Base-by-base conservation (phyloP, 2,329 filamentous ascomycete genomes). In the Trichoderma citrinoviride region DNA sequence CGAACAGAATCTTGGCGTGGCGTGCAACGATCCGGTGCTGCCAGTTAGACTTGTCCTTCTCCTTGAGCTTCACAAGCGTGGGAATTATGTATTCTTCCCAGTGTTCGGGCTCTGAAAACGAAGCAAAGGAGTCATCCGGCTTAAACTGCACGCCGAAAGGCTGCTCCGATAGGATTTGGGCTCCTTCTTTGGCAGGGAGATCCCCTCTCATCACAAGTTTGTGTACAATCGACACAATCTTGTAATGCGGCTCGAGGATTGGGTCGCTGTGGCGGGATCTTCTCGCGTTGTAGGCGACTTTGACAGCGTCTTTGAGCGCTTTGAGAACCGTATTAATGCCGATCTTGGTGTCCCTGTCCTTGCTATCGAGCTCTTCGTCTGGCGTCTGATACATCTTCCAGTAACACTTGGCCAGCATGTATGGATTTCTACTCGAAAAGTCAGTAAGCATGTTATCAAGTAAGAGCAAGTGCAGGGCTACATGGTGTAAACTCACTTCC, bases 31-130 rank as follows among this genome's bases (percentile, higher is more conserved):
- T 93, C 21, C 93, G 90, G 75, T 97, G 93, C 73, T 97, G 93
- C 93, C 93, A 97, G 71, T 95, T 94, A 0, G 91, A 90, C 79
- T 96, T 96, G 77, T 97, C 93, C 67, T 92, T 92, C 55, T 87
- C 85, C 14, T 82, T 81, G 10, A 87, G 73, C 61, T 80, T 80
- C 7, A 77, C 77, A 46, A 87, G 72, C 52, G 79, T 83, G 54
- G 79, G 78, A 44, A 86, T 82, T 6, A 87, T 77, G 56, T 83
- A 85, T 40, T 79, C 77, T 53, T 86, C 81, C 85, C 85, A 82
- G 77, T 86, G 85, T 70, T 91, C 91, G 1, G 76, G 74, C 57
- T 78, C 75, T 1, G 73, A 70, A 55, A 79, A 78, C 15, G 72
- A 71, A 5, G 73, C 74, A 64, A 73, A 77, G 29, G 71, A 68